Conservation (phyloP, 352 stramenopile species). For the Phytophthora foliorum region DNA sequence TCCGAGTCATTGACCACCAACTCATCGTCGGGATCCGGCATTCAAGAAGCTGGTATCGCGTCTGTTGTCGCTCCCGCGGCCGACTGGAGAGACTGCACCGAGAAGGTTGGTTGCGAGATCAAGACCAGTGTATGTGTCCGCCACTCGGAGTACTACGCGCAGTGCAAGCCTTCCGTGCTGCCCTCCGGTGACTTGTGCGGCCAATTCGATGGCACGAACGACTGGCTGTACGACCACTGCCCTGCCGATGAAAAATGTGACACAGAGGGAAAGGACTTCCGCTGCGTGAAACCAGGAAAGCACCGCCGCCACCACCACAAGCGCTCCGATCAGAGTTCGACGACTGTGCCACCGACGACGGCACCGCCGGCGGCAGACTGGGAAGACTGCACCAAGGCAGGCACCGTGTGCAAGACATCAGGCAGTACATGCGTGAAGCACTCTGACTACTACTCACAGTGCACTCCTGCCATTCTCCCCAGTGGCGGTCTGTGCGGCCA, state of each 20-base stretch:
- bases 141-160: constrained; percentile 30
- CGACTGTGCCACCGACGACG: background rate
- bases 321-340: background rate
- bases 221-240: constrained; percentile 30
- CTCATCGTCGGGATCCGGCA: background rate
- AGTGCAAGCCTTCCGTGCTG: constrained; percentile 29
- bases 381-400: constrained; percentile 21
- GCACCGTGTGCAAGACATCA: constrained; percentile 10
- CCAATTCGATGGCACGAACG: constrained; percentile 23
- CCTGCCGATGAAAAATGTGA: constrained; percentile 10
- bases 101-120: constrained; percentile 10
- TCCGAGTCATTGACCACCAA: background rate
- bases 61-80: background rate
- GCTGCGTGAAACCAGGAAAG: constrained; percentile 6
- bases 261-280: constrained; percentile 5
- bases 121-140: constrained; percentile 17
- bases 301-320: constrained; percentile 10
- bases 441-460: constrained; percentile 36
- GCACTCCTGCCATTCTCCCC: constrained; percentile 23
- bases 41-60: background rate
- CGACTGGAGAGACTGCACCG: constrained; percentile 20
- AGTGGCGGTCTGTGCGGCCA: constrained; percentile 32
- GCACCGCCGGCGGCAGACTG: constrained; percentile 8
- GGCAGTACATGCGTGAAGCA: constrained; percentile 24
- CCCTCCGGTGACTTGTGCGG: constrained; percentile 25